A percentile compares a stretch with the other conserved stretches of the same genome.
Evolutionary conservation across 2,329 filamentous ascomycete genomes (phyloP).

Genomic region (Leptodontidium sp.): DNA sequence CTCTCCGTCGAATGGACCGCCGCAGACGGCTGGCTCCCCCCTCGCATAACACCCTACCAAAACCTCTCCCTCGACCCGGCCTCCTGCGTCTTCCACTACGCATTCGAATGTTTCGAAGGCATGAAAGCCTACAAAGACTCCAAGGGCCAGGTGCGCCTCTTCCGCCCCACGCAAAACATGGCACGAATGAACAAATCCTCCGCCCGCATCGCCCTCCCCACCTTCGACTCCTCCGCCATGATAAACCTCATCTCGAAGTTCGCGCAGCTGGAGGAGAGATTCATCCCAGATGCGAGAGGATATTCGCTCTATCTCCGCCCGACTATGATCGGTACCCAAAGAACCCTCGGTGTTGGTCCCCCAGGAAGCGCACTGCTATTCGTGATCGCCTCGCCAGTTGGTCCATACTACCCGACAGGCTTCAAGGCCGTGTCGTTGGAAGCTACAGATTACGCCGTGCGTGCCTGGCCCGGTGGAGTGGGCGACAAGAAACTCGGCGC

Average conservation of each 20-base stretch:
- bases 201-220: conserved; percentile 90
- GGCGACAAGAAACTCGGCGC: conserved; percentile 98
- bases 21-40: conserved; percentile 74
- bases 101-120: conserved; percentile 97
- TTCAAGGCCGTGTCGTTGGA: conserved; percentile 98
- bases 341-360: conserved; percentile 90
- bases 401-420: conserved; percentile 96
- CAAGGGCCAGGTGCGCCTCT: conserved; percentile 80
- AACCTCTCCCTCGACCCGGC: conserved; percentile 96
- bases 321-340: conserved; percentile 96
- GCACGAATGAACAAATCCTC: conserved; percentile 89
- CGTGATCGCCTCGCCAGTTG: conserved; percentile 95
- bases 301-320: conserved; percentile 96
- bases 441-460: conserved; percentile 94
- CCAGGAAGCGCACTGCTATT: conserved; percentile 92
- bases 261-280: conserved; percentile 82
- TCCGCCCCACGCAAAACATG: conserved; percentile 98
- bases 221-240: conserved; percentile 76
- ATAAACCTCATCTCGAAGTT: conserved; percentile 85
- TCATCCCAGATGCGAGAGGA: conserved; percentile 85
- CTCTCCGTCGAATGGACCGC: conserved; percentile 93
- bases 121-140: conserved; percentile 99
- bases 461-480: conserved; percentile 96
- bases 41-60: conserved; percentile 91
- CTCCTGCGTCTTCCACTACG: conserved; percentile 98